Evolutionary conservation across 169 alveolate species (phyloP).

Genomic region (Perkinsus marinus): DNA sequence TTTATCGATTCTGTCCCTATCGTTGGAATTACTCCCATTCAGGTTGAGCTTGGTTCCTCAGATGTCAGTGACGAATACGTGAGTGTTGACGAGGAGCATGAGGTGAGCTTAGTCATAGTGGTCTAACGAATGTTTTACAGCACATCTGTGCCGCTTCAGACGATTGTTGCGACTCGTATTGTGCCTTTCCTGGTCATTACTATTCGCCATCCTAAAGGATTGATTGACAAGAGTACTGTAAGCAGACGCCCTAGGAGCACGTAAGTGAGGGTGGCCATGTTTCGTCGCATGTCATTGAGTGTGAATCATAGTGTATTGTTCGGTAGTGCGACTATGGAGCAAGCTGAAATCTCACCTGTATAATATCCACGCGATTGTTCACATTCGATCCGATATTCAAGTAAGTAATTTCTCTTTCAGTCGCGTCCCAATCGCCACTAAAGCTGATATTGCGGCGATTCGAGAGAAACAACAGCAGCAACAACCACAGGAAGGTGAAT

Average conservation of each 20-base stretch:
- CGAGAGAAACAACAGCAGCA: background rate
- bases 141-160: background rate
- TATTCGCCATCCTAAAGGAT: background rate
- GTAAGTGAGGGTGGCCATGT: background rate
- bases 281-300: background rate
- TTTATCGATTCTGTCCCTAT: too few relatives aligned
- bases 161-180: background rate
- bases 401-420: too few relatives aligned
- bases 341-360: too few relatives aligned
- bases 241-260: background rate
- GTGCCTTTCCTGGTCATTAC: background rate
- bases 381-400: too few relatives aligned
- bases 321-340: too few relatives aligned
- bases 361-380: too few relatives aligned
- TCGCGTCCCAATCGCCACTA: background rate
- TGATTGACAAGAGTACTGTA: background rate
- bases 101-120: too few relatives aligned
- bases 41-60: background rate
- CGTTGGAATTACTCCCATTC: background rate
- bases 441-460: background rate
- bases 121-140: too few relatives aligned
- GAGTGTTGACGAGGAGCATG: background rate
- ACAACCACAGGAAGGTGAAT: background rate
- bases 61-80: background rate
- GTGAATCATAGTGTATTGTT: background rate